Evolutionary conservation across 1,139 yeast genomes (phyloP).

Genomic region (Blastobotrys persicus): DNA sequence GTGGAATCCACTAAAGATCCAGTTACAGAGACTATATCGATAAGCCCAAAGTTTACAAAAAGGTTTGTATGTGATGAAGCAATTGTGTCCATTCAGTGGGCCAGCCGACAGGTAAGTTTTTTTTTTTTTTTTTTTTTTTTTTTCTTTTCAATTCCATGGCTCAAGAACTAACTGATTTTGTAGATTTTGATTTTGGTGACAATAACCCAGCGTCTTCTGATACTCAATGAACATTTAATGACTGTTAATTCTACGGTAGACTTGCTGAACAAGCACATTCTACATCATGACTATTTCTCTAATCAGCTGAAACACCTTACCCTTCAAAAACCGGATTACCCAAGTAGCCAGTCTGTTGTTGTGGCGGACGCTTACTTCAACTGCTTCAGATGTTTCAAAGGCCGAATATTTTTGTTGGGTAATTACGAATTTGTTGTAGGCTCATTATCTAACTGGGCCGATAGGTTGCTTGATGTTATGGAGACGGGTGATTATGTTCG

Average conservation of each 20-base stretch:
- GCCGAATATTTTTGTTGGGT: constrained; percentile 51
- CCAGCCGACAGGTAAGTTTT: constrained; percentile 42
- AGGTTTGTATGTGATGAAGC: constrained; percentile 48
- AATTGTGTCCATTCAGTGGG: constrained; percentile 60
- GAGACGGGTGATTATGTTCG: constrained; percentile 48
- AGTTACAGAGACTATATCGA: constrained; percentile 32
- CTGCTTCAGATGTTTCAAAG: constrained; percentile 43
- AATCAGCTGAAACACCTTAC: constrained; percentile 28
- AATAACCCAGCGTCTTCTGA: constrained; percentile 46
- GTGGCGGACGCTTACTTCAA: constrained; percentile 39
- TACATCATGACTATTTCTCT: constrained; percentile 42
- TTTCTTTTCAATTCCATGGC: too few species aligned
- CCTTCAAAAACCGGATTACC: constrained; percentile 12
- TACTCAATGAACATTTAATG: constrained; percentile 44
- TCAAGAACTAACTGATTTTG: not conserved
- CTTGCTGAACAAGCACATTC: constrained; percentile 45
- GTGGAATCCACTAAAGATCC: constrained; percentile 46
- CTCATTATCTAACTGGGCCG: constrained; percentile 71
- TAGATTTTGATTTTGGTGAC: constrained; percentile 51
- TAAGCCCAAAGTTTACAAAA: constrained; percentile 47
- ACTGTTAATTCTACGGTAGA: constrained; percentile 43
- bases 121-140: too few species aligned
- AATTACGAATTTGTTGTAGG: constrained; percentile 54
- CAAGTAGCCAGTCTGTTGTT: constrained; percentile 23
- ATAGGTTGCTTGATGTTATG: constrained; percentile 50